Percentiles rank a stretch among this genome's conserved stretches.
These are phyloP conservation scores for Irpex lacteus DNA, from an alignment of 1,284 basidiomycete genomes.

Conservation along the genomic window DNA sequence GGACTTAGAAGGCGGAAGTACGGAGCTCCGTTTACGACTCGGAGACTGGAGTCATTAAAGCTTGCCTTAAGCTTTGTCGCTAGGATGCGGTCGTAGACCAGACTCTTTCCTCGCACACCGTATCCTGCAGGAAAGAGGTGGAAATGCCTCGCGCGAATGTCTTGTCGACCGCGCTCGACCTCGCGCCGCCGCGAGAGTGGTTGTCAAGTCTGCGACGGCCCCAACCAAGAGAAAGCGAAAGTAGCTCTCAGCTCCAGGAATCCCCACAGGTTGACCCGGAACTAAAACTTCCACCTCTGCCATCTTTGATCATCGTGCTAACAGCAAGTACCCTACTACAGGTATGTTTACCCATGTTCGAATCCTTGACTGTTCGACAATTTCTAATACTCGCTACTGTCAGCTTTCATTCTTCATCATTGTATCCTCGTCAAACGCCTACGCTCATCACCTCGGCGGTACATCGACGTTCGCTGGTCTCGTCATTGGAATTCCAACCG, in stretches of 20 bases:
- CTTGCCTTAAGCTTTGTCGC: too few relatives aligned
- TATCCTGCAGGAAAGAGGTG: neutral
- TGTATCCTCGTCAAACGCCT: slow-evolving; percentile 62
- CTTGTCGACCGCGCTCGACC: slow-evolving; percentile 12
- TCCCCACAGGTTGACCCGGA: slow-evolving; percentile 34
- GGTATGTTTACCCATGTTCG: slow-evolving; percentile 25
- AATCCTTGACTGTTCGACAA: neutral
- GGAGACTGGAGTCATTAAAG: neutral
- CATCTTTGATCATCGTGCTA: slow-evolving; percentile 43
- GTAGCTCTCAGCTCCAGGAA: neutral
- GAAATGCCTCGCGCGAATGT: slow-evolving; percentile 13
- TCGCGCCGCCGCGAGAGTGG: slow-evolving; percentile 11
- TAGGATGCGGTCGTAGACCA: too few relatives aligned
- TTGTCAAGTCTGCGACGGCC: neutral
- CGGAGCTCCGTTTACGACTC: neutral
- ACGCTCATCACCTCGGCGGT: slow-evolving; percentile 62
- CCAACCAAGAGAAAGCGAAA: neutral
- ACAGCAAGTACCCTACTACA: slow-evolving; percentile 44
- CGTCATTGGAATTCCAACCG: slow-evolving; percentile 64
- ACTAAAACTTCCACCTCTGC: slow-evolving; percentile 42
- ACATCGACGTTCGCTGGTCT: slow-evolving; percentile 65
- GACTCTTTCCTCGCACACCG: too few relatives aligned
- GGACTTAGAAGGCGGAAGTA: neutral
- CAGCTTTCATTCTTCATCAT: slow-evolving; percentile 69
- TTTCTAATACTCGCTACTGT: neutral